phyloP scores from a whole-genome alignment of 192 early-diverging fungal genomes.

The Powellomyces hirtus region DNA sequence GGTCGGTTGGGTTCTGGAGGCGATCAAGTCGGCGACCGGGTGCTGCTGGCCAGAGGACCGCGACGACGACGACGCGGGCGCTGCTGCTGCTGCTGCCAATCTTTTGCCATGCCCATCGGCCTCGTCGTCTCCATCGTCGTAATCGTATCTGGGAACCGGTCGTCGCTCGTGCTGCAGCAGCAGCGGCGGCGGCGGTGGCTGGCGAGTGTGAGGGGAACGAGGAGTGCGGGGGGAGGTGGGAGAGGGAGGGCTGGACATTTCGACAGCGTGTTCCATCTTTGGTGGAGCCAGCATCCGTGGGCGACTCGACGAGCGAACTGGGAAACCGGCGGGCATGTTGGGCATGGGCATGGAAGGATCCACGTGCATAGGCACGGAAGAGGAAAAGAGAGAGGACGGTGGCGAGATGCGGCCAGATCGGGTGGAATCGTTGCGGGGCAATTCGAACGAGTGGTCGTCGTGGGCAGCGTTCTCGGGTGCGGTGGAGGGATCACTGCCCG shows the following conservation, averaged over 20 bases:
- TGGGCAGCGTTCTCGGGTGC: not conserved
- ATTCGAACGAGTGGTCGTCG: not conserved
- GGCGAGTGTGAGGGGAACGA: too few species aligned
- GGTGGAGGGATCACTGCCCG: not conserved
- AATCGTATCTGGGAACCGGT: too few species aligned
- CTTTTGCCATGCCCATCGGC: too few species aligned
- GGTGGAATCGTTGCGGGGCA: not conserved
- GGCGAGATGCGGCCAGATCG: not conserved
- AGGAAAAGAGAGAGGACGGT: not conserved
- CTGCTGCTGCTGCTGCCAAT: not conserved
- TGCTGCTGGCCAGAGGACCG: too few species aligned
- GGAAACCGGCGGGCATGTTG: conserved; percentile 12
- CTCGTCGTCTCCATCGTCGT: too few species aligned
- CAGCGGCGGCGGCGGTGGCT: too few species aligned
- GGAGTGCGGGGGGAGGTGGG: conserved; percentile 8
- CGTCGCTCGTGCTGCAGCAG: too few species aligned
- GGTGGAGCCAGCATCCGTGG: not conserved
- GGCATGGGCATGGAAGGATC: conserved; percentile 25
- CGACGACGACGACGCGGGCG: not conserved
- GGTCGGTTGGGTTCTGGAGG: too few species aligned
- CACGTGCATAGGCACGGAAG: conserved; percentile 16
- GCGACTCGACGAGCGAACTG: conserved; percentile 19
- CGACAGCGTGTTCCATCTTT: conserved; percentile 2
- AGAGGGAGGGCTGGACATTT: not conserved
- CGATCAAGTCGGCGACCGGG: too few species aligned